Percentiles rank a stretch among this genome's conserved stretches.
These are phyloP conservation scores for Proliferodiscus dingleyae DNA, from an alignment of 2,329 filamentous ascomycete genomes.

Conservation along the genomic window DNA sequence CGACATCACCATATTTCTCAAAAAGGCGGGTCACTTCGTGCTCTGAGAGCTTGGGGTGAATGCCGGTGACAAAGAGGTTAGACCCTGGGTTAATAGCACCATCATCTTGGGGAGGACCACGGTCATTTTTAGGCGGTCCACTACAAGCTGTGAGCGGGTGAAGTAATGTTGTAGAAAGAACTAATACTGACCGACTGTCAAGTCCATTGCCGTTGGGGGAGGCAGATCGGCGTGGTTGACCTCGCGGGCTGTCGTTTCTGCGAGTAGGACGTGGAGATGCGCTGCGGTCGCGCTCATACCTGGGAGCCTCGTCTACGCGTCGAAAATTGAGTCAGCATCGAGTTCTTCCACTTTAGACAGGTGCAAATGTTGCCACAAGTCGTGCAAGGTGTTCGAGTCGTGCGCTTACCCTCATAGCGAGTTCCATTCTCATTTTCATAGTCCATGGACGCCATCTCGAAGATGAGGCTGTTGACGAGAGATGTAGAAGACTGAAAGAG, in stretches of 20 bases:
- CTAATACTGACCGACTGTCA: conserved; percentile 39
- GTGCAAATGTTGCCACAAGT: neutral
- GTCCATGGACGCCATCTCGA: conserved; percentile 56
- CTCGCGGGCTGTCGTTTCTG: conserved; percentile 52
- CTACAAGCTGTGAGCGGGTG: conserved; percentile 21
- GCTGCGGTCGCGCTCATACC: conserved; percentile 64
- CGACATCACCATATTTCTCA: conserved; percentile 97
- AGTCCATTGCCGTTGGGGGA: conserved; percentile 52
- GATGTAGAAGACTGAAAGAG: no score
- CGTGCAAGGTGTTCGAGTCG: neutral
- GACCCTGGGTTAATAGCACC: conserved; percentile 88
- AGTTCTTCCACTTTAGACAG: neutral
- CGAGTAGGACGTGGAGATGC: conserved; percentile 54
- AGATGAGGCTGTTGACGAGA: conserved; percentile 15
- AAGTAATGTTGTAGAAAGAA: neutral
- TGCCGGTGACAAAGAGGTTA: conserved; percentile 98
- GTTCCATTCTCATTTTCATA: conserved; percentile 65
- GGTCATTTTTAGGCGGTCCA: conserved; percentile 49
- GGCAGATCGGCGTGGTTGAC: conserved; percentile 58
- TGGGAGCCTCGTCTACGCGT: conserved; percentile 54
- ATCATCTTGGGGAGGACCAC: conserved; percentile 55
- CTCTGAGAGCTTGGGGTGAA: conserved; percentile 87
- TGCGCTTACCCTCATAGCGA: conserved; percentile 55
- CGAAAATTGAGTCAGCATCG: conserved; percentile 18
- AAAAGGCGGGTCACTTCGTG: conserved; percentile 91